Percentiles rank a stretch among this genome's conserved stretches.
Evolutionary conservation across 768 basidiomycete species (phyloP).

Genomic region (Collybiopsis confluens): DNA sequence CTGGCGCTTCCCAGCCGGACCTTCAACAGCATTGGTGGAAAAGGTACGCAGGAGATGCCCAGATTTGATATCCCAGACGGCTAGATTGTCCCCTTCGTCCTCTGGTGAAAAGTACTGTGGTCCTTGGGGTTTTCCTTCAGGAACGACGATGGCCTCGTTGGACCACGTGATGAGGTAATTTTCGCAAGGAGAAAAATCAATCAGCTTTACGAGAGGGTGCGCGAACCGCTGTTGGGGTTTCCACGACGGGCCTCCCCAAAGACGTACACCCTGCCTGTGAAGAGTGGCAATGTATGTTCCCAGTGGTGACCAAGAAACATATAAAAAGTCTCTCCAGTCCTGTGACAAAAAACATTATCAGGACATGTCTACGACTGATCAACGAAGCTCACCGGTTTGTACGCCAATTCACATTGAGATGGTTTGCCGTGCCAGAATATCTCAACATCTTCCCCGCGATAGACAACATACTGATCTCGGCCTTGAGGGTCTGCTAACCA

Average conservation of each 20-base stretch:
- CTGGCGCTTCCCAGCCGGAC: slow-evolving; percentile 62
- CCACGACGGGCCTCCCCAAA: slow-evolving; percentile 95
- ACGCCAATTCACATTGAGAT: slow-evolving; percentile 76
- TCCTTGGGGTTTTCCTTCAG: slow-evolving; percentile 76
- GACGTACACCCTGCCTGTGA: slow-evolving; percentile 90
- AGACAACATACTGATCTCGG: slow-evolving; percentile 94
- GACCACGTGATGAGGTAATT: slow-evolving; percentile 98
- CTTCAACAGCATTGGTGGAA: slow-evolving; percentile 57
- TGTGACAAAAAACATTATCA: slow-evolving; percentile 24
- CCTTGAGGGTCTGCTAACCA: slow-evolving; percentile 93
- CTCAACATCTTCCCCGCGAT: slow-evolving; percentile 86
- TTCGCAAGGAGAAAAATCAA: slow-evolving; percentile 97
- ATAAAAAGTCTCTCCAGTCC: slow-evolving; percentile 95
- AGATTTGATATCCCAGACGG: slow-evolving; percentile 98
- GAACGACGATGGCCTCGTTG: slow-evolving; percentile 84
- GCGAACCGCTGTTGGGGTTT: slow-evolving; percentile 86
- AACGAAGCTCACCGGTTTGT: slow-evolving; percentile 60
- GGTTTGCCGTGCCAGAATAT: slow-evolving; percentile 93
- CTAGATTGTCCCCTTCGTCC: slow-evolving; percentile 95
- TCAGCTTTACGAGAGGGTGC: slow-evolving; percentile 90
- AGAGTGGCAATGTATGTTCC: slow-evolving; percentile 95
- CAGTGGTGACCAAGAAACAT: slow-evolving; percentile 93
- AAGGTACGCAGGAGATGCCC: slow-evolving; percentile 92
- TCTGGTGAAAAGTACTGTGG: slow-evolving; percentile 86
- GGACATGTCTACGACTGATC: slow-evolving; percentile 7